Conservation (phyloP, 192 early-diverging fungal genomes). For the Lobosporangium transversale region DNA sequence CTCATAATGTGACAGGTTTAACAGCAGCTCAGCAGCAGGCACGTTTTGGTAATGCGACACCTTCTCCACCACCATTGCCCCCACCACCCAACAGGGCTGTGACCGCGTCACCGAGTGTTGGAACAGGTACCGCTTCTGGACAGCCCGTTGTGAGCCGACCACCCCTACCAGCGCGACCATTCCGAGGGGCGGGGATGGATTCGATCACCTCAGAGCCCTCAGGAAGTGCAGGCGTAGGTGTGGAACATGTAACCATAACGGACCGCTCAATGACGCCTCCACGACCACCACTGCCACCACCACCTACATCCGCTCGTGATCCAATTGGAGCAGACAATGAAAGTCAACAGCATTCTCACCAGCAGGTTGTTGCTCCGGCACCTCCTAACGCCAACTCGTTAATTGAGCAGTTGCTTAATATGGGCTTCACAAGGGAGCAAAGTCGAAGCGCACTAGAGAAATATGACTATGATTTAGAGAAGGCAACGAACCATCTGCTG, state of each 20-base stretch:
- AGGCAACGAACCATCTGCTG: conserved; percentile 80
- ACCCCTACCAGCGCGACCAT: conserved; percentile 34
- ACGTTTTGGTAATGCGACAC: conserved; percentile 38
- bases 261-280: conserved; percentile 48
- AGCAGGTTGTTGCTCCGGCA: conserved; percentile 17
- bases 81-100: conserved; percentile 40
- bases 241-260: conserved; percentile 12
- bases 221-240: not conserved
- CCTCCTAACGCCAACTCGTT: conserved; percentile 38
- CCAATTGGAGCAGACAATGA: not conserved
- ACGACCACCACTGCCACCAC: conserved; percentile 42
- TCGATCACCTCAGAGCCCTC: conserved; percentile 1
- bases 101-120: conserved; percentile 20
- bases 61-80: conserved; percentile 45
- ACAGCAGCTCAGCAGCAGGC: conserved; percentile 33
- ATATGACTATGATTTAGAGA: conserved; percentile 77
- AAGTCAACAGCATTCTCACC: conserved; percentile 12
- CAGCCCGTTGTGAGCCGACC: conserved; percentile 10
- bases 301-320: conserved; percentile 14
- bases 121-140: not conserved
- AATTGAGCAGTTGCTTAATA: conserved; percentile 67
- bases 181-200: conserved; percentile 6
- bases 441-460: conserved; percentile 73
- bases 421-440: conserved; percentile 79
- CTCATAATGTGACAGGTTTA: conserved; percentile 10